phyloP scores from a whole-genome alignment of 441 rosid genomes.

The Corymbia citriodora region DNA sequence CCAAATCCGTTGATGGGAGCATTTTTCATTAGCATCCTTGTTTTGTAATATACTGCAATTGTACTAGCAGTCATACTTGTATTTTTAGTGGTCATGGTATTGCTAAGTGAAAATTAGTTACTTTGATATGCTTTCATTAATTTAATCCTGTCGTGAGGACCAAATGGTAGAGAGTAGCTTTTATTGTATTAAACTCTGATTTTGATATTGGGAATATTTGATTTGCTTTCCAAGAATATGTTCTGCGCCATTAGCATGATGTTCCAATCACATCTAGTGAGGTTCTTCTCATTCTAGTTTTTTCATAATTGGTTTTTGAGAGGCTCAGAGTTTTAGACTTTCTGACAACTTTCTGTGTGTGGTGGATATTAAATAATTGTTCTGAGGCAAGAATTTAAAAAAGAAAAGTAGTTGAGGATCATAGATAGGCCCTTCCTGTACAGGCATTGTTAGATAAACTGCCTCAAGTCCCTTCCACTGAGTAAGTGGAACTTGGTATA shows the following conservation, averaged over 20 bases:
- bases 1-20: neutral
- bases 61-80: neutral
- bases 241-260: neutral
- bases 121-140: neutral
- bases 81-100: neutral
- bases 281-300: neutral
- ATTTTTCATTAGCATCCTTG: neutral
- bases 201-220: neutral
- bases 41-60: fast-evolving
- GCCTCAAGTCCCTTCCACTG: neutral
- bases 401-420: neutral
- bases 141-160: neutral
- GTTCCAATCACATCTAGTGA: neutral
- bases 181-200: neutral
- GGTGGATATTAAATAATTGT: neutral
- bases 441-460: fast-evolving
- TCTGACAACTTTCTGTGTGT: neutral
- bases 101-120: neutral
- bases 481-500: neutral
- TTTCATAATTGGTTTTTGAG: neutral
- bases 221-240: neutral
- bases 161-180: neutral
- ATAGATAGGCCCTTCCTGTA: neutral
- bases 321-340: neutral
- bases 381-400: fast-evolving